Percentiles rank a stretch among this genome's conserved stretches.
These are phyloP conservation scores for Cryptosporidium parvum DNA, from an alignment of 169 alveolate species.

Conservation along the genomic window DNA sequence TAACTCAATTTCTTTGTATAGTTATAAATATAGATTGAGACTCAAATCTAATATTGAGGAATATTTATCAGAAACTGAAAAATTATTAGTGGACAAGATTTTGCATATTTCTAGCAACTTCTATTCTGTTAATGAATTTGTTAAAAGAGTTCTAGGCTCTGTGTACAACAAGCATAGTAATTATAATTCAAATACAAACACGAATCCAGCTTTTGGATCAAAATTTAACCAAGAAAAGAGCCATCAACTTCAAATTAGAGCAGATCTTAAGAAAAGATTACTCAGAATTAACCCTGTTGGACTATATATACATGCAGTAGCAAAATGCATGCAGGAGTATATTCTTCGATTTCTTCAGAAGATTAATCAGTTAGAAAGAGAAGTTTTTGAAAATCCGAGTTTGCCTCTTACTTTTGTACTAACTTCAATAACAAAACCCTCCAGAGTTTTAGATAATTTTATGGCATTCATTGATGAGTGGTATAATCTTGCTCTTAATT, in stretches of 20 bases:
- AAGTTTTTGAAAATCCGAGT: slow-evolving; percentile 43
- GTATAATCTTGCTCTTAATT: slow-evolving; percentile 21
- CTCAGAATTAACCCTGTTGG: slow-evolving; percentile 67
- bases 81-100: slow-evolving; percentile 1
- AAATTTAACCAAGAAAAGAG: background rate
- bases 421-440: slow-evolving; percentile 24
- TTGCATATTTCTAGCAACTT: slow-evolving; percentile 35
- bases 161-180: slow-evolving; percentile 4
- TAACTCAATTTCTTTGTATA: slow-evolving; percentile 29
- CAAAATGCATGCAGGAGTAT: slow-evolving; percentile 46
- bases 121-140: slow-evolving; percentile 58
- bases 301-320: slow-evolving; percentile 34
- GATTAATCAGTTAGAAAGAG: slow-evolving; percentile 46
- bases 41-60: slow-evolving; percentile 21
- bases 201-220: background rate
- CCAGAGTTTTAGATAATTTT: slow-evolving; percentile 6
- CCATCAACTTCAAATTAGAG: background rate
- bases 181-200: background rate
- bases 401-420: slow-evolving; percentile 50
- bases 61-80: slow-evolving; percentile 37
- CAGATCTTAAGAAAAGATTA: slow-evolving; percentile 18
- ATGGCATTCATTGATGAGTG: slow-evolving; percentile 65
- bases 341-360: slow-evolving; percentile 34
- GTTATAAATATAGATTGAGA: slow-evolving; percentile 21
- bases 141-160: slow-evolving; percentile 14